phyloP scores from a whole-genome alignment of 1,284 basidiomycete genomes.

The Sparassis latifolia region DNA sequence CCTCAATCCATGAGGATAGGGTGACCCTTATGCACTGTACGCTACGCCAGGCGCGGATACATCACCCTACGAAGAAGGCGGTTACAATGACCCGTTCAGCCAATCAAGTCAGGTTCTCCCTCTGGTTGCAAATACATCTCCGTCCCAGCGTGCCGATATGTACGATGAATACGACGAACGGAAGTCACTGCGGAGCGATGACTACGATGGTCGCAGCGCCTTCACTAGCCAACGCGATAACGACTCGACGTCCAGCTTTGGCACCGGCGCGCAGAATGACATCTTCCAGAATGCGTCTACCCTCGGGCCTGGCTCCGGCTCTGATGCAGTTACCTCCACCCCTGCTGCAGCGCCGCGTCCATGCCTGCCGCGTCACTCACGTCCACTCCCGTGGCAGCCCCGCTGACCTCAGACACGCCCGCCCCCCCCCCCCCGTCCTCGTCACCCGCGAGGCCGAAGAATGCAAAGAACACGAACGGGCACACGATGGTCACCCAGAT shows the following conservation, averaged over 20 bases:
- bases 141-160: constrained; percentile 62
- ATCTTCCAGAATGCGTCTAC: constrained; percentile 88
- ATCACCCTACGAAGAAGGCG: constrained; percentile 37
- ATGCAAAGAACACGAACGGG: too few relatives aligned
- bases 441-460: too few relatives aligned
- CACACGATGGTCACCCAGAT: too few relatives aligned
- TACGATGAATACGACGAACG: constrained; percentile 79
- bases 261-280: constrained; percentile 81
- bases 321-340: too few relatives aligned
- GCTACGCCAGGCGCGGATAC: constrained; percentile 39
- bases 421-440: too few relatives aligned
- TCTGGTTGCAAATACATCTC: constrained; percentile 75
- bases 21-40: constrained; percentile 78
- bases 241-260: constrained; percentile 73
- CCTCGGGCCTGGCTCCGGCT: too few relatives aligned
- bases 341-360: too few relatives aligned
- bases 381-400: too few relatives aligned
- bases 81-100: constrained; percentile 46
- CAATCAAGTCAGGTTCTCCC: constrained; percentile 57
- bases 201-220: constrained; percentile 69
- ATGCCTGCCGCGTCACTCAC: too few relatives aligned
- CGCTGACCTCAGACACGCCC: too few relatives aligned
- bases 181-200: constrained; percentile 68
- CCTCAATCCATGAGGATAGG: constrained; percentile 56
- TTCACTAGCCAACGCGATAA: constrained; percentile 75